Conservation (phyloP, 2,329 filamentous ascomycete species). For the Xylariaceae sp. region DNA sequence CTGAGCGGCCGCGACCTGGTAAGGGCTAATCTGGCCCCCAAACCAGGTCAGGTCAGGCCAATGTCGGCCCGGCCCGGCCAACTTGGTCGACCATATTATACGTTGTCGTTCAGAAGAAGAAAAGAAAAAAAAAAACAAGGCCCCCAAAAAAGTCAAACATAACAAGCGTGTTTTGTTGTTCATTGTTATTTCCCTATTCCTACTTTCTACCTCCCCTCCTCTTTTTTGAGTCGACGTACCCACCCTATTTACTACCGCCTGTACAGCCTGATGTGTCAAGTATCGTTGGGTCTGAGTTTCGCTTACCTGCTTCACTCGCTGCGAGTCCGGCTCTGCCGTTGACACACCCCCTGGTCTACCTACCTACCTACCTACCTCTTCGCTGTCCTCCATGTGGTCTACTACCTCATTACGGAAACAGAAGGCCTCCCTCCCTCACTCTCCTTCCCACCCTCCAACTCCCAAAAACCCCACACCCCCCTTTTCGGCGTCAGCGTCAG, state of each 20-base stretch:
- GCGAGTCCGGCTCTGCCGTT: too few relatives aligned
- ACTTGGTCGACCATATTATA: neutral
- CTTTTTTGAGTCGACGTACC: neutral
- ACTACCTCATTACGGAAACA: too few relatives aligned
- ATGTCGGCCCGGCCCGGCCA: neutral
- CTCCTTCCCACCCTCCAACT: neutral
- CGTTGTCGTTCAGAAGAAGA: too few relatives aligned
- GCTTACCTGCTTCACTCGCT: too few relatives aligned
- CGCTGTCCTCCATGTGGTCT: too few relatives aligned
- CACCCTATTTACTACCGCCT: neutral
- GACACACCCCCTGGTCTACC: too few relatives aligned
- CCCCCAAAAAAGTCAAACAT: neutral
- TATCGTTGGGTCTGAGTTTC: too few relatives aligned
- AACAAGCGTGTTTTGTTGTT: neutral
- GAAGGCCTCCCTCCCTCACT: too few relatives aligned
- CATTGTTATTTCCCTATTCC: neutral
- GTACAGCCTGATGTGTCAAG: too few relatives aligned
- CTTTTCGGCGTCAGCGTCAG: neutral
- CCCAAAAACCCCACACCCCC: neutral
- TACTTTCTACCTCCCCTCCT: neutral
- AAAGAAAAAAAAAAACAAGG: too few relatives aligned
- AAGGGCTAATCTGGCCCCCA: neutral
- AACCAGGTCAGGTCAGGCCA: neutral
- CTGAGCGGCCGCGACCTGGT: neutral
- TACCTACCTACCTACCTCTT: too few relatives aligned